These are phyloP conservation scores for Roridomyces roridus DNA, from an alignment of 768 basidiomycete genomes.

Conservation along the genomic window DNA sequence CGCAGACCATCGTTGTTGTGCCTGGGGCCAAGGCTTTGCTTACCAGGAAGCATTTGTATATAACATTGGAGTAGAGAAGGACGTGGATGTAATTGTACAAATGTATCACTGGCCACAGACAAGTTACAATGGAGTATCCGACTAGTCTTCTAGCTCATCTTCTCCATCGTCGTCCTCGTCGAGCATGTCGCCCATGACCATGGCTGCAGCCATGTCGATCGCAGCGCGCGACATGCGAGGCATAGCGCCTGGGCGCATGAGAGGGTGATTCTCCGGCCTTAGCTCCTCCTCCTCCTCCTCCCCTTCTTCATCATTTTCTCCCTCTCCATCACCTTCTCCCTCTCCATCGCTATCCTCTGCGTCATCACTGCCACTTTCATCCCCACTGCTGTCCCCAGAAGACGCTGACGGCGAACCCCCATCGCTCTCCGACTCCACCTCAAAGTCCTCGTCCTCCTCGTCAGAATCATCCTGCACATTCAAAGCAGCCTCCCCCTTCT, in stretches of 20 bases:
- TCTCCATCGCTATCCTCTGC: constrained; percentile 38
- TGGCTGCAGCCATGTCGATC: constrained; percentile 67
- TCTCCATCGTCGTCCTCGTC: constrained; percentile 50
- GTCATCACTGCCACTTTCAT: constrained; percentile 32
- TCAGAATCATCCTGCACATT: constrained; percentile 48
- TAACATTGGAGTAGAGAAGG: constrained; percentile 49
- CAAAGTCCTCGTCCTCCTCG: constrained; percentile 54
- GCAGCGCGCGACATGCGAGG: constrained; percentile 71
- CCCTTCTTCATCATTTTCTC: constrained; percentile 40
- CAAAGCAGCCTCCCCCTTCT: constrained; percentile 32
- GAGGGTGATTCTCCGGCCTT: constrained; percentile 62
- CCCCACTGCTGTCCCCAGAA: constrained; percentile 30
- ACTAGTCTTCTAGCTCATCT: constrained; percentile 58
- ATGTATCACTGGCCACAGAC: no score
- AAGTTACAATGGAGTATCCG: no score
- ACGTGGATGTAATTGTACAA: no score
- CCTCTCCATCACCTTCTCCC: constrained; percentile 39
- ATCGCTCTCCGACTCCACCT: constrained; percentile 43
- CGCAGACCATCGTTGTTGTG: constrained; percentile 92
- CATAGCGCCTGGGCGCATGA: constrained; percentile 70
- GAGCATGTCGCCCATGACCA: constrained; percentile 60
- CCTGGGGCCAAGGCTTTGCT: constrained; percentile 72
- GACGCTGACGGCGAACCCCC: constrained; percentile 35
- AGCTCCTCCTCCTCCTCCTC: constrained; percentile 52
- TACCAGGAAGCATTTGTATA: constrained; percentile 72